Conservation (phyloP, 257 asterid species). For the Plantago major region DNA sequence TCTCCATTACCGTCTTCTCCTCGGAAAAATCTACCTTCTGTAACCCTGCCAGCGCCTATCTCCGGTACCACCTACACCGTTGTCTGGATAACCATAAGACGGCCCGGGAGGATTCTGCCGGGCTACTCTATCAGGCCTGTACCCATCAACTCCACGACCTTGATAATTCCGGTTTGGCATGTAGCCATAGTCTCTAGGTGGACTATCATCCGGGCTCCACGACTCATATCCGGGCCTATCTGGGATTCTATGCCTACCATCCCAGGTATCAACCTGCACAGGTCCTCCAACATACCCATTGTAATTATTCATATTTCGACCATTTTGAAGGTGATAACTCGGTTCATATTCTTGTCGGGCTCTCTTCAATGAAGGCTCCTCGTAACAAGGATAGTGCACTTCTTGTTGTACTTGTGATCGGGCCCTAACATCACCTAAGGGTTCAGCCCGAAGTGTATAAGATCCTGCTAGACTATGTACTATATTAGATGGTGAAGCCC, state of each 20-base stretch:
- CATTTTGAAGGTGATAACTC: conserved; percentile 32
- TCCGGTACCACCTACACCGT: conserved; percentile 21
- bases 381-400: conserved; percentile 28
- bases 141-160: conserved; percentile 30
- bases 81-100: conserved; percentile 38
- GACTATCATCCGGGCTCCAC: conserved; percentile 73
- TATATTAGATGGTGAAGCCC: conserved; percentile 28
- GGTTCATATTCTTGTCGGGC: conserved; percentile 35
- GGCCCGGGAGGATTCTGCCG: conserved; percentile 23
- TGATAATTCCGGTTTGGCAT: conserved; percentile 29
- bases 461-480: conserved; percentile 12
- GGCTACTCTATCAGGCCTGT: conserved; percentile 17
- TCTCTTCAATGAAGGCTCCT: conserved; percentile 39
- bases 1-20: not conserved
- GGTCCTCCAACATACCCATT: conserved; percentile 29
- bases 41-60: conserved; percentile 50
- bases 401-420: conserved; percentile 30
- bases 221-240: conserved; percentile 47
- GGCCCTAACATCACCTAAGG: conserved; percentile 23
- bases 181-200: conserved; percentile 38
- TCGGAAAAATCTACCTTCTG: conserved; percentile 31
- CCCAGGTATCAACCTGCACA: conserved; percentile 31
- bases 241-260: conserved; percentile 31
- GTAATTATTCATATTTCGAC: conserved; percentile 27
- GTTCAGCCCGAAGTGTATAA: conserved; percentile 19